These are phyloP conservation scores for Magnaporthiopsis rhizophila DNA, from an alignment of 2,329 filamentous ascomycete genomes.

Conservation along the genomic window DNA sequence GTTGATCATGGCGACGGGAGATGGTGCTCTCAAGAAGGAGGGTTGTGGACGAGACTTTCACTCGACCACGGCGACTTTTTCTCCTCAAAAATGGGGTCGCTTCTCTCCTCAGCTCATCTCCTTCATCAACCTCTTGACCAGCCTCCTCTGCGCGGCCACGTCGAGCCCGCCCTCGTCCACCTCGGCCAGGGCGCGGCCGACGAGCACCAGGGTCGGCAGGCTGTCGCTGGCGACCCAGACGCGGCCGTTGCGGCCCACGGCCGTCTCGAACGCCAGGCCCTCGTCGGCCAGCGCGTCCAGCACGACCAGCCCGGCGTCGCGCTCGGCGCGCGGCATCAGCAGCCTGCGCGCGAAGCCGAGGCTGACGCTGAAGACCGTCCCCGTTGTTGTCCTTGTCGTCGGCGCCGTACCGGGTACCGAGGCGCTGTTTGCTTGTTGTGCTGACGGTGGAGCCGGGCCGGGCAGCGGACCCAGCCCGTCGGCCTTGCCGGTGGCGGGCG, in stretches of 20 bases:
- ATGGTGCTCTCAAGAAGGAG: too few species aligned
- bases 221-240: constrained; percentile 59
- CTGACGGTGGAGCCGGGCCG: constrained; percentile 21
- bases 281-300: constrained; percentile 69
- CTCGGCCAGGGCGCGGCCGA: constrained; percentile 70
- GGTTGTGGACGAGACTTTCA: too few species aligned
- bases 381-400: constrained; percentile 52
- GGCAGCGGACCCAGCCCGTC: constrained; percentile 79
- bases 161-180: constrained; percentile 63
- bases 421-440: not conserved
- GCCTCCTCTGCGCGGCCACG: constrained; percentile 60
- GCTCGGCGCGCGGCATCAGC: constrained; percentile 54
- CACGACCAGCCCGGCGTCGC: constrained; percentile 59
- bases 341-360: constrained; percentile 74
- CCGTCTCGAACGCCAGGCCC: constrained; percentile 84
- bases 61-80: too few species aligned
- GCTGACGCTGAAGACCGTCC: constrained; percentile 79
- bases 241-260: constrained; percentile 84
- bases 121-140: constrained; percentile 60
- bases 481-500: constrained; percentile 74
- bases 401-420: not conserved
- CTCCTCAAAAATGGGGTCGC: too few species aligned
- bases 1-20: too few species aligned
- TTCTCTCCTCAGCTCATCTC: constrained; percentile 37
- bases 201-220: constrained; percentile 53